Evolutionary conservation across 1,284 basidiomycete genomes (phyloP), one percentile per base, ranked within the genome.

Genomic region (Cerioporus squamosus): DNA sequence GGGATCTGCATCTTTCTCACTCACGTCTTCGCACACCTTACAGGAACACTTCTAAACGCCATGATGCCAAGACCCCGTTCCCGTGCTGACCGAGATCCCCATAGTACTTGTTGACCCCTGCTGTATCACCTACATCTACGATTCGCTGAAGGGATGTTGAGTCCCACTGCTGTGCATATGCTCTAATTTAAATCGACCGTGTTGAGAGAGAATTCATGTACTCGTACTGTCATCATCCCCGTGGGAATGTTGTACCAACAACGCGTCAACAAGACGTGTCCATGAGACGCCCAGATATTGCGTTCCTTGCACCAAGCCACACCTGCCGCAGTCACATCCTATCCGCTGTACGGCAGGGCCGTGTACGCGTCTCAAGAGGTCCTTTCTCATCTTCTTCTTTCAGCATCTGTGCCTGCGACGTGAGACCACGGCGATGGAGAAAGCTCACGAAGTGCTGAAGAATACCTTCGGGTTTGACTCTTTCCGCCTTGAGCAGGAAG

Each of bases 11-110:
- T 42, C 45, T 38, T 29, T n/a, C 54, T 54, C 52, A 44, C 54
- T 54, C 52, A 40, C 55, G 23, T 38, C 38, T 17, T 44, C 14
- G 39, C 22, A 26, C 36, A 46, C 55, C 23, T 9, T 48, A 22
- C 50, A 87, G 85, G 86, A 87, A 74, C 85, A 87, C 66, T 88
- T 88, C 78, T 88, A 70, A 79, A 59, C 47, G 51, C 46, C 58
- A 40, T 47, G 46, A 53, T 57, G 59, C 56, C 56, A 46, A 57
- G 47, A 36, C n/a, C 18, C 40, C 40, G 15, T 33, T 8, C 42
- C 31, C 33, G 33, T 5, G 40, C 20, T 51, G 31, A 26, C 56
- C 55, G 59, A 57, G 51, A 18, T 39, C 48, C 38, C 57, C 52
- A 39, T 24, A n/a, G n/a, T n/a, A 20, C 33, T 20, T 36, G 39